A percentile compares a stretch with the other conserved stretches of the same genome.
These are phyloP conservation scores for Rhizophora apiculata DNA, from an alignment of 345 rosid species.

Conservation along the genomic window DNA sequence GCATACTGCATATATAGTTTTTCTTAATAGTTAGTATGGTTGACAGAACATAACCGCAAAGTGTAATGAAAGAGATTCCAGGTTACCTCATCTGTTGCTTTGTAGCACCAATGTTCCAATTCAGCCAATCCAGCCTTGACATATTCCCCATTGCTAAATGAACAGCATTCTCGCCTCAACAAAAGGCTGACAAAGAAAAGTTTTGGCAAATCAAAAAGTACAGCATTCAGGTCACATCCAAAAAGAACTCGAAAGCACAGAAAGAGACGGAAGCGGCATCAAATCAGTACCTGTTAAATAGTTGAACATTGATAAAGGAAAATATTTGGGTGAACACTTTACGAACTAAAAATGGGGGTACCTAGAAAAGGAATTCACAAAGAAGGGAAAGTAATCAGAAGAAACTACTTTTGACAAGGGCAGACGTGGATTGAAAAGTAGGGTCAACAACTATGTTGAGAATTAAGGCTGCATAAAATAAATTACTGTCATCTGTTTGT, in stretches of 20 bases:
- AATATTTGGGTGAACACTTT: constrained; percentile 93
- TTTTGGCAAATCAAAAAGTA: constrained; percentile 1
- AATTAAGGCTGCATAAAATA: background rate
- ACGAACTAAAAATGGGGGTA: constrained; percentile 88
- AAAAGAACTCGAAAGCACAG: background rate
- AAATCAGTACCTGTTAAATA: constrained; percentile 71
- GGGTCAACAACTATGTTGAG: background rate
- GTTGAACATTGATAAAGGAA: constrained; percentile 95
- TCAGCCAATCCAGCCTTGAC: constrained; percentile 92
- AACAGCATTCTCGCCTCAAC: constrained; percentile 88
- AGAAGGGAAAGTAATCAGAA: background rate
- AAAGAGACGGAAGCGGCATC: background rate
- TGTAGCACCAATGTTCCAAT: constrained; percentile 91
- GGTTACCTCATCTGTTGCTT: constrained; percentile 89
- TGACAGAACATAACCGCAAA: constrained; percentile 2
- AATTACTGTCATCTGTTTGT: background rate
- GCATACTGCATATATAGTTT: constrained; percentile 58
- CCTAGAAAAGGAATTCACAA: constrained; percentile 40
- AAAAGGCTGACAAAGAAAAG: constrained; percentile 49
- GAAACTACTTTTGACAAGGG: background rate
- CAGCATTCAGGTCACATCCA: background rate
- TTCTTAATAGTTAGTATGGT: constrained; percentile 1
- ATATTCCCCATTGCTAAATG: constrained; percentile 94
- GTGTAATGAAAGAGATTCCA: constrained; percentile 10
- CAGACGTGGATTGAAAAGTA: background rate